These are phyloP conservation scores for Lachnellula arida DNA, from an alignment of 2,329 filamentous ascomycete species.

Conservation along the genomic window DNA sequence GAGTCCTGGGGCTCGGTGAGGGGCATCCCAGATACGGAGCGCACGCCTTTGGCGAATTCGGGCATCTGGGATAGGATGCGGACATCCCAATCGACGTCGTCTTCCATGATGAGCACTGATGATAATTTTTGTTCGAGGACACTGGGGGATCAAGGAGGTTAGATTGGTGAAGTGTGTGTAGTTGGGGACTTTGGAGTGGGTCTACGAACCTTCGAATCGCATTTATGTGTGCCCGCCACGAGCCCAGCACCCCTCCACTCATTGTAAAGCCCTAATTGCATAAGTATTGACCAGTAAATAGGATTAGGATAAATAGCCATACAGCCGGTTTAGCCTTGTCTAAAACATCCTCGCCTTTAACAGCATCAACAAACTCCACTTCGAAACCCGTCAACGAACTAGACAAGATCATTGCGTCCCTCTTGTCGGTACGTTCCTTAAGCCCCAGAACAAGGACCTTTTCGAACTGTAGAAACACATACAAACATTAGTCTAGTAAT, in stretches of 20 bases:
- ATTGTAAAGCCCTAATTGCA: not conserved
- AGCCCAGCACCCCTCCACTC: slow-evolving; percentile 33
- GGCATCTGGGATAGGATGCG: slow-evolving; percentile 15
- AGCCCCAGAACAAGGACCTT: slow-evolving; percentile 44
- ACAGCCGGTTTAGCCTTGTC: slow-evolving; percentile 38
- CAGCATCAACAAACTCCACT: slow-evolving; percentile 41
- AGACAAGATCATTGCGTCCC: slow-evolving; percentile 42
- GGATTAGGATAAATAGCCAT: not conserved
- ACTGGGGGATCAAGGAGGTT: slow-evolving; percentile 5
- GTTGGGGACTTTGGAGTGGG: not conserved
- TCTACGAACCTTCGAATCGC: slow-evolving; percentile 27
- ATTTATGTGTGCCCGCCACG: slow-evolving; percentile 39
- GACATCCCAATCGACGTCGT: slow-evolving; percentile 43
- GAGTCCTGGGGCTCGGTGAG: slow-evolving; percentile 11
- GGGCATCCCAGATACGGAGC: slow-evolving; percentile 1
- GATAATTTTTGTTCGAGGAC: slow-evolving; percentile 33
- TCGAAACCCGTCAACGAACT: slow-evolving; percentile 39
- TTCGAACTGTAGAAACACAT: slow-evolving; percentile 32
- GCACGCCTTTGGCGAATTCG: slow-evolving; percentile 22
- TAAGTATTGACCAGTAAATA: not conserved
- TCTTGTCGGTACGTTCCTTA: slow-evolving; percentile 43
- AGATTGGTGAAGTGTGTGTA: not conserved
- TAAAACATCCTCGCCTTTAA: slow-evolving; percentile 35
- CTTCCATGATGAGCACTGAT: slow-evolving; percentile 40
- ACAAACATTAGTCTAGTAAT: not conserved